A percentile compares a stretch with the other conserved stretches of the same genome.
Evolutionary conservation across 176 grass and related monocot genomes (phyloP).

Genomic region (Phragmites australis): DNA sequence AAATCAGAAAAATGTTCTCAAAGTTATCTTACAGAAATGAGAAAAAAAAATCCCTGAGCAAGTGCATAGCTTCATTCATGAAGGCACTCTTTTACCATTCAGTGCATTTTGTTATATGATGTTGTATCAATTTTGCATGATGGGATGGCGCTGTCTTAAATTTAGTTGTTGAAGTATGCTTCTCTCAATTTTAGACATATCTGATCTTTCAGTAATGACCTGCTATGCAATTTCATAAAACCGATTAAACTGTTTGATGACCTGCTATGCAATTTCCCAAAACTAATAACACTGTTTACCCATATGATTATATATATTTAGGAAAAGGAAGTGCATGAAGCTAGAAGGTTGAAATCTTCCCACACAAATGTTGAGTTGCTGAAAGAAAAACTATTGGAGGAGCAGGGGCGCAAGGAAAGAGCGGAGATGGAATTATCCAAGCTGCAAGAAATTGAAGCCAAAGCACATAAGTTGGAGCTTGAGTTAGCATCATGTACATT

Average conservation of each 20-base stretch:
- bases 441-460: constrained; percentile 63
- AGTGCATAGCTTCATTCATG: constrained; percentile 13
- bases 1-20: not conserved
- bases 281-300: constrained; percentile 21
- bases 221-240: constrained; percentile 6
- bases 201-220: constrained; percentile 3
- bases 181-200: constrained; percentile 17
- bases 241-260: constrained; percentile 12
- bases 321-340: constrained; percentile 89
- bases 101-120: constrained; percentile 14
- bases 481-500: constrained; percentile 76
- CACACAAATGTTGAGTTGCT: constrained; percentile 80
- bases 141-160: not conserved
- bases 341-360: constrained; percentile 81
- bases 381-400: constrained; percentile 91
- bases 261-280: not conserved
- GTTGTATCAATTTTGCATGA: constrained; percentile 1
- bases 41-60: constrained; percentile 12
- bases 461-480: constrained; percentile 77
- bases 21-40: not conserved
- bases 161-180: not conserved
- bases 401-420: constrained; percentile 69
- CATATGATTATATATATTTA: constrained; percentile 42
- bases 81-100: not conserved
- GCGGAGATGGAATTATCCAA: constrained; percentile 76